Conservation (phyloP, 108 stramenopile species). For the Skeletonema costatum region DNA sequence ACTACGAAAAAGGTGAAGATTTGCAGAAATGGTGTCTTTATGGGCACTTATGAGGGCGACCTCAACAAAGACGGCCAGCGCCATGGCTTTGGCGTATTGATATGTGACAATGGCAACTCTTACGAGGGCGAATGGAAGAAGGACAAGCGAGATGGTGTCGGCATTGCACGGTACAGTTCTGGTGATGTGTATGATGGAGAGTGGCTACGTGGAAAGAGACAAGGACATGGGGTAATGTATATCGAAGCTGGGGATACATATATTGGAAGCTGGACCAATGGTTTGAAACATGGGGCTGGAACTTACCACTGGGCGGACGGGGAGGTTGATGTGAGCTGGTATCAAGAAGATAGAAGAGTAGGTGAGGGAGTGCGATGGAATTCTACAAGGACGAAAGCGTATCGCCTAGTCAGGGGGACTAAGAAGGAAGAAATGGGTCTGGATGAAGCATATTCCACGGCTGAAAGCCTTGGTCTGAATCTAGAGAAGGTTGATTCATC, state of each 20-base stretch:
- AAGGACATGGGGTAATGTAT: conserved; percentile 53
- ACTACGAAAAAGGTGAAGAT: conserved; percentile 49
- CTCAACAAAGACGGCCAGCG: conserved; percentile 47
- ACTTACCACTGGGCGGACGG: conserved; percentile 56
- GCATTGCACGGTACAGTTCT: conserved; percentile 48
- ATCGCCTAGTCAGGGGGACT: conserved; percentile 30
- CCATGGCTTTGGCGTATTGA: conserved; percentile 44
- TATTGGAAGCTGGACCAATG: conserved; percentile 48
- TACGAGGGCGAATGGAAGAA: conserved; percentile 57
- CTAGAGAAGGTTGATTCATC: conserved; percentile 30
- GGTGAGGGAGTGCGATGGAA: conserved; percentile 52
- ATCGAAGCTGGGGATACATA: conserved; percentile 53
- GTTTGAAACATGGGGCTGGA: conserved; percentile 50
- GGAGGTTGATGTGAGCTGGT: conserved; percentile 57
- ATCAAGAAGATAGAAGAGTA: conserved; percentile 40
- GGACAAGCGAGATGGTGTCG: conserved; percentile 53
- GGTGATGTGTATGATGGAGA: conserved; percentile 55
- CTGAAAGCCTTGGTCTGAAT: conserved; percentile 40
- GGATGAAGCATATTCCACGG: conserved; percentile 45
- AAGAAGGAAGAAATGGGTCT: conserved; percentile 45
- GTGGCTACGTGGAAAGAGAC: conserved; percentile 41
- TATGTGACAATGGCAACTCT: conserved; percentile 53
- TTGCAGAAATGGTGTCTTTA: conserved; percentile 51
- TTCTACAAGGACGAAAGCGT: conserved; percentile 36
- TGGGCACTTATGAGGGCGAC: conserved; percentile 56